Base-by-base conservation (phyloP, 2,329 filamentous ascomycete species). In the Phaeomoniella chlamydospora region DNA sequence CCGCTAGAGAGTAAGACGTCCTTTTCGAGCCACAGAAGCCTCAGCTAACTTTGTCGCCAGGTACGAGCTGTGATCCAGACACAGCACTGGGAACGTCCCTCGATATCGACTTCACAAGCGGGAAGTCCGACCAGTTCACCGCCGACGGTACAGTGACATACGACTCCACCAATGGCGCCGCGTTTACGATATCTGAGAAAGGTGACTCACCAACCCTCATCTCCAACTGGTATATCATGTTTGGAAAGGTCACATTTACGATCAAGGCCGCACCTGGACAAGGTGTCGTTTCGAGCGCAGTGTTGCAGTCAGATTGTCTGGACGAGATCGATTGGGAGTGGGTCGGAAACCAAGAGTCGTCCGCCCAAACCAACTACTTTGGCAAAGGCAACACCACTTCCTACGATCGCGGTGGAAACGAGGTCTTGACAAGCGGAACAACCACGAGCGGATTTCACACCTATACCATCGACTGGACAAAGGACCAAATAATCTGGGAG, bases 211-310 rank as follows among this genome's bases (percentile, higher is more conserved):
- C 90, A 0, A 80, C 88, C 55, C 73, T 98, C 41, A 71, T 72
- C 44, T 93, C 86, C 41, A 74, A 90, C 50, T 96, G 93, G 73
- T 96, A 94, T 68, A 94, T 98, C 64, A 96, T 98, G 90, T 98
- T 94, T 56, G 90, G 90, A 46, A 81, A 79, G 43, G 82, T 94
- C 52, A 81, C 93, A 45, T 74, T 87, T 46, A 78, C 74, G 18
- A 70, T 94, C 65, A 87, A 88, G 60, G 77, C 84, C 16, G 86
- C 90, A 6, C 79, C 86, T 0, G 90, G 90, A 5, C 77, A 74
- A 6, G 90, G 90, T 40, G 94, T 98, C 49, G 87, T 98, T 45
- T 94, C 84, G 57, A 90, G 85, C 32, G 71, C 90, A 10, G 85
- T 98, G 5, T 65, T 98, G 44, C 79, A 93, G 60, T 94, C 87